These are phyloP conservation scores for Juglanconis oblonga DNA, from an alignment of 2,329 filamentous ascomycete species.

Conservation along the genomic window DNA sequence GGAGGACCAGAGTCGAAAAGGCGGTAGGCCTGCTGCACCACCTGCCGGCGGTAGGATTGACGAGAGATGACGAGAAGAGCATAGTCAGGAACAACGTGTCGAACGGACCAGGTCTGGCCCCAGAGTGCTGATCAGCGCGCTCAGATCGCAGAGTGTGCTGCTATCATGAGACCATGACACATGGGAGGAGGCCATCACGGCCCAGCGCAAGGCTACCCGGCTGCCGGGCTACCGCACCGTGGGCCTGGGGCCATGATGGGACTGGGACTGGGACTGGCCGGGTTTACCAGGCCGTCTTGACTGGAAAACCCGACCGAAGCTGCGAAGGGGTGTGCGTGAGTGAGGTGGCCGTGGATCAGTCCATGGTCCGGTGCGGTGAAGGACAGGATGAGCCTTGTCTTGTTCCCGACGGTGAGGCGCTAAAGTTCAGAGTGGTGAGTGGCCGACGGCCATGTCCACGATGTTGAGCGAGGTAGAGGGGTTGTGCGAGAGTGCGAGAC, in stretches of 20 bases:
- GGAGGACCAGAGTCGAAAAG: not conserved
- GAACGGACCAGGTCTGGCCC: not conserved
- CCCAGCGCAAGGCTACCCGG: not conserved
- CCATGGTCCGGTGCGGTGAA: not conserved
- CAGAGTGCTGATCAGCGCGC: not conserved
- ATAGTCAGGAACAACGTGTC: slow-evolving; percentile 12
- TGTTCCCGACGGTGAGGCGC: not conserved
- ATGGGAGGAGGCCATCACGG: not conserved
- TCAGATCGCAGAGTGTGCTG: not conserved
- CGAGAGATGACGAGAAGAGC: not conserved
- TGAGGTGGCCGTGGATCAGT: not conserved
- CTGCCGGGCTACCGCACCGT: not conserved
- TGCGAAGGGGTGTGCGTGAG: no score
- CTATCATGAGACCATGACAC: not conserved
- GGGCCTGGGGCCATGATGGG: not conserved
- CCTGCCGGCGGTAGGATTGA: not conserved
- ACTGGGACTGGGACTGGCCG: not conserved
- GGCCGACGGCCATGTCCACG: slow-evolving; percentile 4
- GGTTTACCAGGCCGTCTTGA: not conserved
- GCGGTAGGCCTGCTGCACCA: not conserved
- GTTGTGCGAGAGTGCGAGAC: not conserved
- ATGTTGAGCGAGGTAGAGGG: not conserved
- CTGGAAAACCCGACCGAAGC: not conserved
- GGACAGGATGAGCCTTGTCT: not conserved
- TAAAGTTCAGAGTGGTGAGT: not conserved